Conservation (phyloP, 106 monocot species). For the Dioscorea zingiberensis region DNA sequence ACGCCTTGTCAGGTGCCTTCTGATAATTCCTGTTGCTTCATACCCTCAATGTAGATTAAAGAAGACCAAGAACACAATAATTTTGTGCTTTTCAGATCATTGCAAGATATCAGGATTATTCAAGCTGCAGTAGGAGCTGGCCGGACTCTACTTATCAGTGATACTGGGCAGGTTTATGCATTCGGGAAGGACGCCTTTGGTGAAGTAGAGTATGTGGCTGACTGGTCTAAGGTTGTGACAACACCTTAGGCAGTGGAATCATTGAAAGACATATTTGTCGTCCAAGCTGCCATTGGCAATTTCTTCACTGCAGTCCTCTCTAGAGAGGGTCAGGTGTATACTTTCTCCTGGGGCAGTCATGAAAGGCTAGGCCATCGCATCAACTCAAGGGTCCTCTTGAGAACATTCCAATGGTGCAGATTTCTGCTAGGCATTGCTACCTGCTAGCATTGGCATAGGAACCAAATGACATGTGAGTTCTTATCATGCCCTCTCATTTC, state of each 20-base stretch:
- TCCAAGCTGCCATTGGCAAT: slow-evolving; percentile 95
- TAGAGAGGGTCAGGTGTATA: slow-evolving; percentile 89
- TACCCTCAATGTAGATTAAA: slow-evolving; percentile 14
- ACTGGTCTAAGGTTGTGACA: slow-evolving; percentile 56
- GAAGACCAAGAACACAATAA: slow-evolving; percentile 19
- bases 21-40: slow-evolving; percentile 20
- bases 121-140: slow-evolving; percentile 92
- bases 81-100: slow-evolving; percentile 48
- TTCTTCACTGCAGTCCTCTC: slow-evolving; percentile 97
- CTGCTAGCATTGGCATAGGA: slow-evolving; percentile 77
- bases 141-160: slow-evolving; percentile 91
- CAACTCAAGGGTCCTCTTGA: slow-evolving; percentile 69
- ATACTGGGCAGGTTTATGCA: slow-evolving; percentile 78
- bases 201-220: slow-evolving; percentile 63
- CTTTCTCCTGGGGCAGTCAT: slow-evolving; percentile 93
- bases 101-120: slow-evolving; percentile 87
- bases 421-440: slow-evolving; percentile 98
- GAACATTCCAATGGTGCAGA: slow-evolving; percentile 87
- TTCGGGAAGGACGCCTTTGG: slow-evolving; percentile 96
- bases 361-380: slow-evolving; percentile 72
- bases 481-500: background rate
- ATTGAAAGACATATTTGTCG: slow-evolving; percentile 71
- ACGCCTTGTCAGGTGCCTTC: slow-evolving; percentile 68
- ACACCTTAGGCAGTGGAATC: slow-evolving; percentile 78
- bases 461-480: slow-evolving; percentile 85